phyloP scores from a whole-genome alignment of 2,329 filamentous ascomycete species.

The Onygenales sp. region DNA sequence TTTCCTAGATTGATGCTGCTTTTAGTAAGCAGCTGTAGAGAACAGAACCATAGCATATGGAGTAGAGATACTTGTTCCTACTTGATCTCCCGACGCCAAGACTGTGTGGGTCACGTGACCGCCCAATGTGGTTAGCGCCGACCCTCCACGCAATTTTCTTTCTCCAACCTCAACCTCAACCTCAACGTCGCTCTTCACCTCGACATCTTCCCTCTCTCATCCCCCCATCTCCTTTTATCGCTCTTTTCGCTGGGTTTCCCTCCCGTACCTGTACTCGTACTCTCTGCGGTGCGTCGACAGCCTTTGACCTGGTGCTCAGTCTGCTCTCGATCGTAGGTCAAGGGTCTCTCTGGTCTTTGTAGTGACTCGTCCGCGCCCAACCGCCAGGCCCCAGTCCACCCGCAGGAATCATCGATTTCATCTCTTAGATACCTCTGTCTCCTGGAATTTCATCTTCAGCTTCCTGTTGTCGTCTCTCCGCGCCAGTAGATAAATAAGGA shows the following conservation, averaged over 20 bases:
- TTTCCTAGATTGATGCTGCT: no score
- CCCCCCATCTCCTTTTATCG: background rate
- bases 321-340: background rate
- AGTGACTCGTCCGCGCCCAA: constrained; percentile 2
- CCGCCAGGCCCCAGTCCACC: background rate
- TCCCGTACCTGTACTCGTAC: constrained; percentile 4
- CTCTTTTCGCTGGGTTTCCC: constrained; percentile 5
- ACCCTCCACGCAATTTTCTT: no score
- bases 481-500: background rate
- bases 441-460: background rate
- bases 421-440: constrained; percentile 1
- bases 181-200: background rate
- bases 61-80: no score
- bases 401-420: background rate
- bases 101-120: no score
- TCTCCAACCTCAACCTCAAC: constrained; percentile 11
- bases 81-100: no score
- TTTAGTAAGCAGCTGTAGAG: no score
- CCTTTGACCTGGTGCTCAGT: background rate
- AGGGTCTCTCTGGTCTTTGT: constrained; percentile 1
- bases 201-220: background rate
- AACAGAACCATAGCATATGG: no score
- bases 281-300: constrained; percentile 3
- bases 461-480: background rate
- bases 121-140: no score